These are phyloP conservation scores for Lactarius tabidus DNA, from an alignment of 768 basidiomycete species.

Conservation along the genomic window DNA sequence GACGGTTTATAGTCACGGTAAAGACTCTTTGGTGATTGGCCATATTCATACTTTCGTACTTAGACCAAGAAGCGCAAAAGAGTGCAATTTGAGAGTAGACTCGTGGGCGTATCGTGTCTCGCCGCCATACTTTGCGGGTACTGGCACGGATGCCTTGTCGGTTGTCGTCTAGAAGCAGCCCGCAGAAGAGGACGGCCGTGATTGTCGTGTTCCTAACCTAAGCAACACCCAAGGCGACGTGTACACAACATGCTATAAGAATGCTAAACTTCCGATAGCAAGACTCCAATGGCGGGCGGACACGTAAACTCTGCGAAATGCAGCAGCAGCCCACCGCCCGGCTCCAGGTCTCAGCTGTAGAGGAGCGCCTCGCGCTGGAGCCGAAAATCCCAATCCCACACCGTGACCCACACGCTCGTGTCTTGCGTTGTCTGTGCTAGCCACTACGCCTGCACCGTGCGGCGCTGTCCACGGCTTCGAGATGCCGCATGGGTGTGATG, in stretches of 20 bases:
- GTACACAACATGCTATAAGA: background rate
- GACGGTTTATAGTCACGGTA: too few species aligned
- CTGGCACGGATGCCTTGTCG: too few species aligned
- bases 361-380: slow-evolving; percentile 7
- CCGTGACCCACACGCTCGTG: background rate
- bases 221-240: background rate
- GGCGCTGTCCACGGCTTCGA: slow-evolving; percentile 2
- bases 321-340: background rate
- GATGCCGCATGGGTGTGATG: slow-evolving; percentile 7
- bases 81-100: too few species aligned
- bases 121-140: too few species aligned
- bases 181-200: background rate
- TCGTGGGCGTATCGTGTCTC: too few species aligned
- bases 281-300: slow-evolving; percentile 14
- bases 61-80: too few species aligned
- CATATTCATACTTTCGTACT: too few species aligned
- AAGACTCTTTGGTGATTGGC: too few species aligned
- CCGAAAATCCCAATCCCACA: background rate
- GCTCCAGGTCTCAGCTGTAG: slow-evolving; percentile 8
- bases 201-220: background rate
- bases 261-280: slow-evolving; percentile 2
- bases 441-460: slow-evolving; percentile 13
- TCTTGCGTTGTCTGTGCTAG: background rate
- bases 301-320: slow-evolving; percentile 11
- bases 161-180: too few species aligned